Conservation (phyloP, 2,329 filamentous ascomycete species). For the Colletotrichum chrysophilum region DNA sequence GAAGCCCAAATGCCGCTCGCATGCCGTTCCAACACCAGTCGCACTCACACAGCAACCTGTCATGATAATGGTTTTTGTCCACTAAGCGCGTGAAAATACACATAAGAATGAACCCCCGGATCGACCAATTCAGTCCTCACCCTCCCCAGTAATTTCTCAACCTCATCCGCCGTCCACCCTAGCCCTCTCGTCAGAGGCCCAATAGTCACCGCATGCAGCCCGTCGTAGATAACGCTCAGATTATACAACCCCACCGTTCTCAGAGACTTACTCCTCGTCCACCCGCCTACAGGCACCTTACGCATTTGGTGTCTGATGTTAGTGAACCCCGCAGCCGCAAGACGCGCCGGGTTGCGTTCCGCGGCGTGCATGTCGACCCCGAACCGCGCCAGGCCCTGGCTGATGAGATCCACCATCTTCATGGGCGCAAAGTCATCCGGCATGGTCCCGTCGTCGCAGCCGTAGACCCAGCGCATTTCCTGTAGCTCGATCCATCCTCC, state of each 20-base stretch:
- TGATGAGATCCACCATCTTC: background rate
- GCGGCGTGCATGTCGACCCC: conserved; percentile 44
- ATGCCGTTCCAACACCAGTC: background rate
- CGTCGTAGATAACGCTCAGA: conserved; percentile 40
- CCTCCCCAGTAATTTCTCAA: conserved; percentile 41
- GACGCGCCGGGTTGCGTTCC: conserved; percentile 38
- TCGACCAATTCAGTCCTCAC: conserved; percentile 1
- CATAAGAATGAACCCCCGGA: background rate
- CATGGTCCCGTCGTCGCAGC: conserved; percentile 54
- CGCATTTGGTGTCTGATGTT: conserved; percentile 56
- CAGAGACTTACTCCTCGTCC: conserved; percentile 51
- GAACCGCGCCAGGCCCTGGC: conserved; percentile 37
- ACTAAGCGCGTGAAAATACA: background rate
- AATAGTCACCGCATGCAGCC: conserved; percentile 49
- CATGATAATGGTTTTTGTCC: background rate
- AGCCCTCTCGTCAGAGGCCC: conserved; percentile 44
- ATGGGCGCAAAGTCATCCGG: conserved; percentile 33
- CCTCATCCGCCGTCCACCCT: conserved; percentile 46
- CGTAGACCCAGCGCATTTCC: conserved; percentile 43
- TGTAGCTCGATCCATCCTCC: conserved; percentile 62
- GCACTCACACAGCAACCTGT: background rate
- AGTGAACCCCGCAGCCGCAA: conserved; percentile 56
- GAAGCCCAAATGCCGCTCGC: too few species aligned
- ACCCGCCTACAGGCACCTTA: conserved; percentile 59
- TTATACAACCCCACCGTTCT: conserved; percentile 51